Conservation (phyloP, 2,329 filamentous ascomycete genomes). For the Didymella glomerata region DNA sequence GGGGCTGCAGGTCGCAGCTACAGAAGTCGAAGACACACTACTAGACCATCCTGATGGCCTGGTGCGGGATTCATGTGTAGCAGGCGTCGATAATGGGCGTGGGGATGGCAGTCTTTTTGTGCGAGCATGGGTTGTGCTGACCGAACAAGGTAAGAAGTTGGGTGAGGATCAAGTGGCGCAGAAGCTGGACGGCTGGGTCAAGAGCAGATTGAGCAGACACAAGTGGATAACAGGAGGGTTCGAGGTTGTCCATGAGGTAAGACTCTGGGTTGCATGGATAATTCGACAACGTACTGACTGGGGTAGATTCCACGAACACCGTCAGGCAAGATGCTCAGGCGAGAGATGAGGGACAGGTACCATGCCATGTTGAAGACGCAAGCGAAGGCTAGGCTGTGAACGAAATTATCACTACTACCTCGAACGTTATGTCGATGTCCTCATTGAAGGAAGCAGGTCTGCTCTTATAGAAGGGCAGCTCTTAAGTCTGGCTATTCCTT, state of each 20-base stretch:
- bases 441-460: neutral
- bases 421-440: neutral
- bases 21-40: slow-evolving; percentile 58
- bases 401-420: neutral
- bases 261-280: neutral
- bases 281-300: neutral
- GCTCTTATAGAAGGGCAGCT: neutral
- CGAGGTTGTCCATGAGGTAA: slow-evolving; percentile 40
- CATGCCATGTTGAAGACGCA: slow-evolving; percentile 34
- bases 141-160: slow-evolving; percentile 24
- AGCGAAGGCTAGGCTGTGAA: slow-evolving; percentile 32
- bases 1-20: slow-evolving; percentile 60
- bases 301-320: slow-evolving; percentile 40
- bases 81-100: slow-evolving; percentile 42
- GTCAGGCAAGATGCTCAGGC: slow-evolving; percentile 42
- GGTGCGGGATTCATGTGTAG: slow-evolving; percentile 43
- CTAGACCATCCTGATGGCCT: slow-evolving; percentile 50
- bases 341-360: slow-evolving; percentile 42
- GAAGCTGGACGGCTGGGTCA: slow-evolving; percentile 38
- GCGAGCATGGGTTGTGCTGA: slow-evolving; percentile 43
- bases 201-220: slow-evolving; percentile 35
- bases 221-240: slow-evolving; percentile 46
- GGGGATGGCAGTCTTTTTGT: slow-evolving; percentile 44
- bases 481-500: neutral
- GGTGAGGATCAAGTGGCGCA: slow-evolving; percentile 26